phyloP scores from a whole-genome alignment of 495 filamentous ascomycete species.

The Cetradonia linearis region DNA sequence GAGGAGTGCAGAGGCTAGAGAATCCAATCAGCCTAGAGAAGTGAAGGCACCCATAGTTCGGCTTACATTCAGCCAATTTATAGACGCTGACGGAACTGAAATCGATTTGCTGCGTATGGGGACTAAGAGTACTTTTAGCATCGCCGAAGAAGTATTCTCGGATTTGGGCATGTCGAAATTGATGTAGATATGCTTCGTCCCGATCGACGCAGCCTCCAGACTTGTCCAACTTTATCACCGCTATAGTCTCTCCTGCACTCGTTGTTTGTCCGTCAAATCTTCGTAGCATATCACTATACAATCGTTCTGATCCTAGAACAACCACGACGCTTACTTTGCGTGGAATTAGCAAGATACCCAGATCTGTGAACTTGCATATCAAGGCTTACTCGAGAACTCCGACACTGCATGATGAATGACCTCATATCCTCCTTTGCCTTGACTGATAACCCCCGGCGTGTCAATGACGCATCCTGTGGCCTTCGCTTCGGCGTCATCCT shows the following conservation, averaged over 20 bases:
- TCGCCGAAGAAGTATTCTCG: constrained; percentile 92
- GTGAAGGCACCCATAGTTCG: not conserved
- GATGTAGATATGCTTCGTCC: constrained; percentile 63
- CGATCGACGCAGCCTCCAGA: constrained; percentile 38
- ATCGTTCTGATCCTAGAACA: constrained; percentile 71
- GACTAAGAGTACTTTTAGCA: constrained; percentile 63
- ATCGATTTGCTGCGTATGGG: constrained; percentile 68
- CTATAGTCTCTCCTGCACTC: constrained; percentile 49
- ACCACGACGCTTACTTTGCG: constrained; percentile 62
- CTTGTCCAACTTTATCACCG: not conserved
- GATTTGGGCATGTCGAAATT: constrained; percentile 60
- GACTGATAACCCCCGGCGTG: constrained; percentile 58
- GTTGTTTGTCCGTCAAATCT: constrained; percentile 59
- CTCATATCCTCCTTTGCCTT: constrained; percentile 58
- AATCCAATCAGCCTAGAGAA: not conserved
- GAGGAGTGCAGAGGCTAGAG: constrained; percentile 28
- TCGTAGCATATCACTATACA: constrained; percentile 67
- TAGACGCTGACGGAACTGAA: constrained; percentile 66
- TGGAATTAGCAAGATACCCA: not conserved
- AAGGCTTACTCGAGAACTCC: constrained; percentile 63
- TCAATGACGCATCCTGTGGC: constrained; percentile 77
- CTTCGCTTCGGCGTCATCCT: constrained; percentile 62
- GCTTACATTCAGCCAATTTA: constrained; percentile 45
- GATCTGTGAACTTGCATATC: not conserved
- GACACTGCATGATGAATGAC: constrained; percentile 71